These are phyloP conservation scores for Tetracladium marchalianum DNA, from an alignment of 495 filamentous ascomycete genomes.

Conservation along the genomic window DNA sequence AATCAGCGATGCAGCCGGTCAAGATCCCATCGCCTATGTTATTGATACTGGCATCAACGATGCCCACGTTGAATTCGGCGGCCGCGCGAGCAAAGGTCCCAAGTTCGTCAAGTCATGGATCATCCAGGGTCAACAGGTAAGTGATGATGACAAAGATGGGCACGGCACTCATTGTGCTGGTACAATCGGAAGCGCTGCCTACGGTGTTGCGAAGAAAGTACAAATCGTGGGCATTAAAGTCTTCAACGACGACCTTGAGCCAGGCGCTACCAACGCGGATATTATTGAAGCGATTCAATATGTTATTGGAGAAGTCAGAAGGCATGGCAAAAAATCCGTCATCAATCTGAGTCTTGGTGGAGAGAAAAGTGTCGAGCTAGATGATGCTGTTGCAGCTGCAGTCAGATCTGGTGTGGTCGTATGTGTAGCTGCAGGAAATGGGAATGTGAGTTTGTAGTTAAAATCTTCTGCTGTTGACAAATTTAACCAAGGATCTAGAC, in stretches of 20 bases:
- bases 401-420: conserved; percentile 37
- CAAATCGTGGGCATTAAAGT: conserved; percentile 55
- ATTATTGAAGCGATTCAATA: conserved; percentile 44
- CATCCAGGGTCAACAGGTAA: conserved; percentile 2
- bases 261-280: conserved; percentile 36
- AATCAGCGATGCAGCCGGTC: conserved; percentile 47
- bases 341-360: conserved; percentile 49
- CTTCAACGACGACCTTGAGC: conserved; percentile 34
- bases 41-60: conserved; percentile 46
- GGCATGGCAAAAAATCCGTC: conserved; percentile 27
- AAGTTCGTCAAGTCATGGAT: conserved; percentile 32
- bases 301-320: conserved; percentile 34
- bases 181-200: conserved; percentile 46
- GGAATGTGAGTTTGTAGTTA: conserved; percentile 13
- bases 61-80: conserved; percentile 42
- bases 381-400: conserved; percentile 37
- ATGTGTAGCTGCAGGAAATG: conserved; percentile 45
- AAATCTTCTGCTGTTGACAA: background rate
- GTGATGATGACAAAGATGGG: conserved; percentile 34
- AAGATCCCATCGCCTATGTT: conserved; percentile 43
- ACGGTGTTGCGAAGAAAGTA: conserved; percentile 55
- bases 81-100: conserved; percentile 42
- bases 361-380: conserved; percentile 36
- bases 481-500: conserved; percentile 17
- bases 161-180: conserved; percentile 61